Percentiles rank a stretch among this genome's conserved stretches.
phyloP scores from a whole-genome alignment of 2,329 filamentous ascomycete species.

The Teratosphaeria gauchensis region DNA sequence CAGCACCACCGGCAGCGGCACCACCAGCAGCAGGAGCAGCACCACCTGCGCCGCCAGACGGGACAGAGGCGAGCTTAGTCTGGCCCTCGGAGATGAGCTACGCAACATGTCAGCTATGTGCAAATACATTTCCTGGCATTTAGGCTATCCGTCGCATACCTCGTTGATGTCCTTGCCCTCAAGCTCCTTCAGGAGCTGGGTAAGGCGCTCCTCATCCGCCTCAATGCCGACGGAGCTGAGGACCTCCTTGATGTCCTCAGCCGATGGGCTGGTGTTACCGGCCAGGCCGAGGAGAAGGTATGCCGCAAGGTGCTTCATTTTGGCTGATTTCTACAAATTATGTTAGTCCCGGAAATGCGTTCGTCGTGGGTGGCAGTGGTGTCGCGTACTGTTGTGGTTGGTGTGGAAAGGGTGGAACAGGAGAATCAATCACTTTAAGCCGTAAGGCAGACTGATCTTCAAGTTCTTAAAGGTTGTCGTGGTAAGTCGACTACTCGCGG shows the following conservation, averaged over 20 bases:
- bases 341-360: background rate
- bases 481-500: background rate
- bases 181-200: constrained; percentile 81
- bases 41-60: constrained; percentile 76
- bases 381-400: constrained; percentile 12
- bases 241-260: constrained; percentile 75
- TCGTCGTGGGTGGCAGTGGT: background rate
- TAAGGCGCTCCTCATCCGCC: constrained; percentile 77
- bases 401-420: constrained; percentile 48
- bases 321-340: constrained; percentile 32
- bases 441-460: constrained; percentile 98
- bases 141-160: constrained; percentile 46
- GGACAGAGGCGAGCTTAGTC: constrained; percentile 92
- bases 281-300: constrained; percentile 94
- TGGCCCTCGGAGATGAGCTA: constrained; percentile 88
- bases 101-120: constrained; percentile 16
- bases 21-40: constrained; percentile 58
- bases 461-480: constrained; percentile 51
- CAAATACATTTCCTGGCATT: constrained; percentile 4
- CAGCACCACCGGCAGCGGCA: constrained; percentile 61
- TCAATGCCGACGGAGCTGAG: constrained; percentile 93
- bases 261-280: constrained; percentile 83
- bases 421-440: constrained; percentile 99
- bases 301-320: constrained; percentile 99
- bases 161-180: constrained; percentile 85